phyloP scores from a whole-genome alignment of 2,329 filamentous ascomycete species.

The Trichoderma gracile region DNA sequence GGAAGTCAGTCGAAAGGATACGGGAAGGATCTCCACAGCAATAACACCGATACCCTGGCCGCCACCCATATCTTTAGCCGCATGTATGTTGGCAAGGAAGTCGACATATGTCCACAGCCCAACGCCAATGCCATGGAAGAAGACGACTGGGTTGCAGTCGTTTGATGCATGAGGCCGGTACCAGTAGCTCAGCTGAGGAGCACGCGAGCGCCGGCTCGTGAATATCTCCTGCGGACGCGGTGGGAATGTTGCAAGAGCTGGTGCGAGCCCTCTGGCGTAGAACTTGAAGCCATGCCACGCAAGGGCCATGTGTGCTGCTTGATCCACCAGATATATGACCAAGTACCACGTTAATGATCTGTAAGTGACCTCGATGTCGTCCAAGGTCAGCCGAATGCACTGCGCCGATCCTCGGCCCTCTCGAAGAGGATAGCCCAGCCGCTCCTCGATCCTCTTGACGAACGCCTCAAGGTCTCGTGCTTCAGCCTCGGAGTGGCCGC shows the following conservation, averaged over 20 bases:
- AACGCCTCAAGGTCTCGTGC: slow-evolving; percentile 46
- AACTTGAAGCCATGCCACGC: slow-evolving; percentile 53
- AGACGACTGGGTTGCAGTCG: slow-evolving; percentile 59
- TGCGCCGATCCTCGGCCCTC: slow-evolving; percentile 58
- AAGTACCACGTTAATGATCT: slow-evolving; percentile 65
- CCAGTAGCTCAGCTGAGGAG: slow-evolving; percentile 62
- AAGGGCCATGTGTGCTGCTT: slow-evolving; percentile 50
- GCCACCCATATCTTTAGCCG: slow-evolving; percentile 31
- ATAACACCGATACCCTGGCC: slow-evolving; percentile 61
- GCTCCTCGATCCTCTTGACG: slow-evolving; percentile 54
- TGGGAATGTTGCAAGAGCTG: slow-evolving; percentile 53
- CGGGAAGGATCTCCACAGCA: slow-evolving; percentile 64
- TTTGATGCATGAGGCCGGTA: slow-evolving; percentile 58
- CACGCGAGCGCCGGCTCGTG: slow-evolving; percentile 49
- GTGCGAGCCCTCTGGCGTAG: slow-evolving; percentile 42
- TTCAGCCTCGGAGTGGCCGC: slow-evolving; percentile 26
- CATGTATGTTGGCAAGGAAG: slow-evolving; percentile 56
- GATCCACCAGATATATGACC: slow-evolving; percentile 57
- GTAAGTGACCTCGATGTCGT: slow-evolving; percentile 61
- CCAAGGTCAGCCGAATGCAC: slow-evolving; percentile 65
- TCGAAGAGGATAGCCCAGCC: slow-evolving; percentile 52
- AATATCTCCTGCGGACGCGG: slow-evolving; percentile 55
- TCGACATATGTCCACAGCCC: slow-evolving; percentile 63
- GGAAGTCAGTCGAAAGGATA: slow-evolving; percentile 62
- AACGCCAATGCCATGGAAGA: slow-evolving; percentile 71